phyloP scores from a whole-genome alignment of 2,329 filamentous ascomycete genomes.

The Cladophialophora chaetospira region DNA sequence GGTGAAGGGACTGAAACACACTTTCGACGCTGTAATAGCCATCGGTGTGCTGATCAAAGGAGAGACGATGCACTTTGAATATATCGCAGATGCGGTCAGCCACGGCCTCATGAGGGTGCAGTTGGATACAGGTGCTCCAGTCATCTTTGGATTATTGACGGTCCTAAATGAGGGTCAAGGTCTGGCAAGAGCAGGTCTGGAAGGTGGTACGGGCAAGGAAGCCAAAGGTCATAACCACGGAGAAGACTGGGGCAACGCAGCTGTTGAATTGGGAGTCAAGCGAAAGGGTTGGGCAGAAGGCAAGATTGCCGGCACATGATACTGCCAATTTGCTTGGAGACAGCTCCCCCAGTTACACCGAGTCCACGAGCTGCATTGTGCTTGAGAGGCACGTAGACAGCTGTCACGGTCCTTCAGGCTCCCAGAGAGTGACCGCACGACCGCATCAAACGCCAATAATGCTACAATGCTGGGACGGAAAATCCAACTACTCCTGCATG shows the following conservation, averaged over 20 bases:
- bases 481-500: slow-evolving; percentile 76
- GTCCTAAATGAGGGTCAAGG: slow-evolving; percentile 88
- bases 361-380: too few relatives aligned
- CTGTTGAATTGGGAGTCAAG: slow-evolving; percentile 92
- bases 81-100: slow-evolving; percentile 88
- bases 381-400: too few relatives aligned
- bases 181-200: slow-evolving; percentile 75
- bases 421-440: slow-evolving; percentile 6
- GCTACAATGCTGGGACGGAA: slow-evolving; percentile 23
- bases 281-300: slow-evolving; percentile 80
- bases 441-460: slow-evolving; percentile 24
- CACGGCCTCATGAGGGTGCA: slow-evolving; percentile 94
- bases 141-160: slow-evolving; percentile 90
- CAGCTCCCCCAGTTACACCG: too few relatives aligned
- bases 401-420: background rate
- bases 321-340: background rate
- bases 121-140: slow-evolving; percentile 82
- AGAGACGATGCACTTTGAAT: slow-evolving; percentile 99
- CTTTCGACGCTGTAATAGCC: slow-evolving; percentile 92
- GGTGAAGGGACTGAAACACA: slow-evolving; percentile 25
- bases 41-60: slow-evolving; percentile 98
- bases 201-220: slow-evolving; percentile 45
- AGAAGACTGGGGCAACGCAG: slow-evolving; percentile 91
- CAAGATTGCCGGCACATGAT: slow-evolving; percentile 47
- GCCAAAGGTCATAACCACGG: slow-evolving; percentile 81